Evolutionary conservation across 805 yeast species (phyloP).

Genomic region (Maudiozyma turicensis): DNA sequence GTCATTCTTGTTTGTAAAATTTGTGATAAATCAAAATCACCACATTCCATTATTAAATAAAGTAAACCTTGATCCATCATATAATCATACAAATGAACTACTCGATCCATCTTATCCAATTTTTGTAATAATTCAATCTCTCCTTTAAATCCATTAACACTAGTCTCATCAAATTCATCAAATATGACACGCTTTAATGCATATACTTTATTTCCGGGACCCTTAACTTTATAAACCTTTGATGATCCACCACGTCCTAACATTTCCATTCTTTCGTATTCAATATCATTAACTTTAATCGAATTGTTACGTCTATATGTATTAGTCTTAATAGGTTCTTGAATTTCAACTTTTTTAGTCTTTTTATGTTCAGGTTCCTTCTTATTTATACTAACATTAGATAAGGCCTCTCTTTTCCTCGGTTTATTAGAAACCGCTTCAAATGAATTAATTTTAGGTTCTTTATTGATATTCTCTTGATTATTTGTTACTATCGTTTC

Average conservation of each 20-base stretch:
- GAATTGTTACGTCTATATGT: conserved; percentile 10
- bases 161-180: conserved; percentile 69
- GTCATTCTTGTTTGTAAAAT: conserved; percentile 52
- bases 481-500: background rate
- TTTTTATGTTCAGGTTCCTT: conserved; percentile 6
- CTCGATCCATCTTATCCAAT: conserved; percentile 54
- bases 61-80: conserved; percentile 57
- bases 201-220: conserved; percentile 47
- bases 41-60: conserved; percentile 84
- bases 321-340: conserved; percentile 9
- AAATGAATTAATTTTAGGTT: background rate
- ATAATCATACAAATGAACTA: conserved; percentile 68
- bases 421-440: background rate
- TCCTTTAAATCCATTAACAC: conserved; percentile 74
- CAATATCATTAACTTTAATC: conserved; percentile 44
- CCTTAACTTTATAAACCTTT: conserved; percentile 69
- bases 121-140: conserved; percentile 69
- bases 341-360: conserved; percentile 11
- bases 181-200: conserved; percentile 78
- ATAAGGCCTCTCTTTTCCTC: conserved; percentile 22
- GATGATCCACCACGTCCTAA: conserved; percentile 91
- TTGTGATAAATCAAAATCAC: conserved; percentile 81
- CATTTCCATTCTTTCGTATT: conserved; percentile 66
- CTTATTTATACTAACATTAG: conserved; percentile 19
- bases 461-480: background rate